Evolutionary conservation across 352 stramenopile species (phyloP).

Genomic region (Phytophthora colocasiae): DNA sequence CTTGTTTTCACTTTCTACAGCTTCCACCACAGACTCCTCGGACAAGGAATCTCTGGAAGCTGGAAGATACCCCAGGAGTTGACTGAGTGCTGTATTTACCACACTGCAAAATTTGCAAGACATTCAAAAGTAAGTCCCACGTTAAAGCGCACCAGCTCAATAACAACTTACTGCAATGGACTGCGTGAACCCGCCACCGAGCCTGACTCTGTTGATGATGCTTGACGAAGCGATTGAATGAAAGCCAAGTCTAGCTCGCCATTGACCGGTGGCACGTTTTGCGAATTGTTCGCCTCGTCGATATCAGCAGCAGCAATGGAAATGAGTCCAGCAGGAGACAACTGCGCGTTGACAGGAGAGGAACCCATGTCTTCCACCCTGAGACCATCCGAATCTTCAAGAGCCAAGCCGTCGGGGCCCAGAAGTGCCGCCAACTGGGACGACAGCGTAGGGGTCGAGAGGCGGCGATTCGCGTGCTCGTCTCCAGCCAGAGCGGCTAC

Average conservation of each 20-base stretch:
- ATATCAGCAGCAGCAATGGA: constrained; percentile 87
- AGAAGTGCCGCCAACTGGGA: constrained; percentile 44
- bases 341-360: constrained; percentile 55
- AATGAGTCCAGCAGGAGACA: constrained; percentile 81
- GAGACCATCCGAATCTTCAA: constrained; percentile 58
- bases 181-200: constrained; percentile 3
- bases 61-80: constrained; percentile 35
- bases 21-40: constrained; percentile 11
- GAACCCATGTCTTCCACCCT: constrained; percentile 55
- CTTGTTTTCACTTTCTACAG: constrained; percentile 34
- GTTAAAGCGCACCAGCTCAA: constrained; percentile 2
- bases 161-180: constrained; percentile 16
- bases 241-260: constrained; percentile 71
- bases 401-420: constrained; percentile 43
- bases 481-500: constrained; percentile 36
- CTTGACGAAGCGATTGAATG: constrained; percentile 61
- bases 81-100: constrained; percentile 35
- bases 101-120: constrained; percentile 24
- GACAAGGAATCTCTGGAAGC: constrained; percentile 1
- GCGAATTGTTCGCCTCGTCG: constrained; percentile 61
- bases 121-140: neutral
- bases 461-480: constrained; percentile 20
- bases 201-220: constrained; percentile 17
- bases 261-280: constrained; percentile 41
- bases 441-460: constrained; percentile 24